Percentiles rank a stretch among this genome's conserved stretches.
Conservation (phyloP, 2,329 filamentous ascomycete genomes). For the Cladorrhinum sp. region DNA sequence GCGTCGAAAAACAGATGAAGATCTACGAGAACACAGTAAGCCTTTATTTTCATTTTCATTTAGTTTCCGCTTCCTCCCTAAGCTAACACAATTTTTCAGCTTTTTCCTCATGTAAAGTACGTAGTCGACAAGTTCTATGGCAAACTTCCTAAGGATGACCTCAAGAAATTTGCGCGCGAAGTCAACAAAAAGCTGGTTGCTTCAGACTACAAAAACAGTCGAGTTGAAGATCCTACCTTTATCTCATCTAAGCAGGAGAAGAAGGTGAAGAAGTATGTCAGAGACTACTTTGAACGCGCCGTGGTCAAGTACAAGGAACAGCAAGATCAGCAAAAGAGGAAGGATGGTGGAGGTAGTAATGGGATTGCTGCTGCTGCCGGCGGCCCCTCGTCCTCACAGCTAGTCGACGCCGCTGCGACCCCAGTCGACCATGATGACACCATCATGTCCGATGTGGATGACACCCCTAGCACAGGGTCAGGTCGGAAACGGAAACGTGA, state of each 20-base stretch:
- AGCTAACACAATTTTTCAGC: constrained; percentile 44
- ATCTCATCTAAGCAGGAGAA: constrained; percentile 75
- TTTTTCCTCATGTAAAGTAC: constrained; percentile 80
- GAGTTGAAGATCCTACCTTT: constrained; percentile 74
- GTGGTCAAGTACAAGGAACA: constrained; percentile 63
- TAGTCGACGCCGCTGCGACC: constrained; percentile 16
- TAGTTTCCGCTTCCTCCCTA: background rate
- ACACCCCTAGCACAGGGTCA: constrained; percentile 43
- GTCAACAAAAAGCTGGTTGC: constrained; percentile 85
- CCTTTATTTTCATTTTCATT: background rate
- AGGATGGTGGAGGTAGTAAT: constrained; percentile 38
- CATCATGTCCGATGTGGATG: constrained; percentile 44
- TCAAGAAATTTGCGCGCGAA: constrained; percentile 62
- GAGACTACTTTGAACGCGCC: constrained; percentile 83
- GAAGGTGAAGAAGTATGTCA: constrained; percentile 79
- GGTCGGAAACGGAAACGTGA: constrained; percentile 66
- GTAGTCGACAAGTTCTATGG: constrained; percentile 84
- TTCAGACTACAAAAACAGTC: constrained; percentile 85
- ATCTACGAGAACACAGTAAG: constrained; percentile 90
- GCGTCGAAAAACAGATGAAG: constrained; percentile 87
- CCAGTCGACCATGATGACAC: constrained; percentile 41
- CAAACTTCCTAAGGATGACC: constrained; percentile 77
- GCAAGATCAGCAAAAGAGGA: constrained; percentile 62
- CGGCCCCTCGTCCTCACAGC: constrained; percentile 13
- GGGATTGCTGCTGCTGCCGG: constrained; percentile 31